These are phyloP conservation scores for Paracamarosporium sp. DNA, from an alignment of 2,329 filamentous ascomycete genomes.

Conservation along the genomic window DNA sequence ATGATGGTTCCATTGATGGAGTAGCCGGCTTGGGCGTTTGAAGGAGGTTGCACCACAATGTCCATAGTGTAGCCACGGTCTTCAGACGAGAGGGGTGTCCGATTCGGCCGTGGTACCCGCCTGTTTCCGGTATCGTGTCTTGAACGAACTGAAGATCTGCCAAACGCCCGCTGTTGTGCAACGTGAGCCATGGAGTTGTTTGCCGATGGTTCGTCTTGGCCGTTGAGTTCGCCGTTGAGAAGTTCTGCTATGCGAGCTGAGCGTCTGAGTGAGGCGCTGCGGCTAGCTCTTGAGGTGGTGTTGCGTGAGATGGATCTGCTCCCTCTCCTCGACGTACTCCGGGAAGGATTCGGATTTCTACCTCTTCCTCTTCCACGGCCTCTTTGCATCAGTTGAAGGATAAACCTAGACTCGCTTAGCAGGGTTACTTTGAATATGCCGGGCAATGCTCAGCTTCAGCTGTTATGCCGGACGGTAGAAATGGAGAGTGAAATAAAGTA, in stretches of 20 bases:
- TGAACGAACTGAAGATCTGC: conserved; percentile 38
- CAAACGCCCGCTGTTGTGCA: conserved; percentile 42
- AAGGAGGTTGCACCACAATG: conserved; percentile 45
- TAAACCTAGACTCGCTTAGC: conserved; percentile 38
- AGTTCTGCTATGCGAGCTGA: conserved; percentile 42
- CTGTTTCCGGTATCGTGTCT: conserved; percentile 31
- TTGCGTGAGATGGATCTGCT: conserved; percentile 31
- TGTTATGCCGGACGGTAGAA: conserved; percentile 27
- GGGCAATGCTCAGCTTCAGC: conserved; percentile 29
- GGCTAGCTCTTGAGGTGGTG: conserved; percentile 22
- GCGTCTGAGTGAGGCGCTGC: conserved; percentile 34
- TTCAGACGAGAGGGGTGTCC: conserved; percentile 30
- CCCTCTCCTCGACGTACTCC: conserved; percentile 31
- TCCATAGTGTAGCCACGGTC: conserved; percentile 48
- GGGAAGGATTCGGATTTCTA: conserved; percentile 40
- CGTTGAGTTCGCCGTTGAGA: conserved; percentile 32
- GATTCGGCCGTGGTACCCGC: conserved; percentile 34
- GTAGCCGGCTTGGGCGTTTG: conserved; percentile 40
- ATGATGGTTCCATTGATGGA: conserved; percentile 39
- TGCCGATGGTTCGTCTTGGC: conserved; percentile 12
- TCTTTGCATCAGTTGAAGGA: conserved; percentile 47
- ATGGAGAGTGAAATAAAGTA: conserved; percentile 4
- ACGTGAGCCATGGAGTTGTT: conserved; percentile 43
- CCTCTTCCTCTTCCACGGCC: conserved; percentile 42
- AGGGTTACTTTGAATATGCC: conserved; percentile 23